Percentiles rank a stretch among this genome's conserved stretches.
Conservation (phyloP, 441 rosid species). For the Monsonia emarginata region DNA sequence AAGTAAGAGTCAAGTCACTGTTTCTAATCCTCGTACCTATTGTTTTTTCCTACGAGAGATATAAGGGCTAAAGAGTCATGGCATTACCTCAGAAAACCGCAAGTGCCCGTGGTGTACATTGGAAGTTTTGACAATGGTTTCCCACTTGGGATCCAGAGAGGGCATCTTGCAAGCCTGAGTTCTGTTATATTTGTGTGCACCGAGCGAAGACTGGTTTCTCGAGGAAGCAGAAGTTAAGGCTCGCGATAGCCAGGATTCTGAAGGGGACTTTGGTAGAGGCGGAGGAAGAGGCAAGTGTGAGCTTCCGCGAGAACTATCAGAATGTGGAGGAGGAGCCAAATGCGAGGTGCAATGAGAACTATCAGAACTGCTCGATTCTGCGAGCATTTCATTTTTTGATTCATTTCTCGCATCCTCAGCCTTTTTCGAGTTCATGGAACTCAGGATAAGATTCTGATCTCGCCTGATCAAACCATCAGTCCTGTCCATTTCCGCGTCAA, state of each 20-base stretch:
- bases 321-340: too few species aligned
- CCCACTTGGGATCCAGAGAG: slow-evolving; percentile 49
- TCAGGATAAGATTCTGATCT: slow-evolving; percentile 18
- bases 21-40: too few species aligned
- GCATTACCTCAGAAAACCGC: slow-evolving; percentile 58
- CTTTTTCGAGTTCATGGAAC: slow-evolving; percentile 13
- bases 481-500: slow-evolving; percentile 7
- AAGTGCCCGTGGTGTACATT: slow-evolving; percentile 40
- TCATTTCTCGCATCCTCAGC: slow-evolving; percentile 18
- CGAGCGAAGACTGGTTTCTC: slow-evolving; percentile 33
- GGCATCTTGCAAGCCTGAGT: slow-evolving; percentile 21
- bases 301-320: slow-evolving; percentile 23
- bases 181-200: slow-evolving; percentile 20
- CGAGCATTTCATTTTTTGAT: too few species aligned
- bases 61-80: neutral
- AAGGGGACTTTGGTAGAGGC: slow-evolving; percentile 72
- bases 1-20: too few species aligned
- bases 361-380: too few species aligned
- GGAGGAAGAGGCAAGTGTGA: slow-evolving; percentile 39
- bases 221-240: slow-evolving; percentile 48
- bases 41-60: too few species aligned
- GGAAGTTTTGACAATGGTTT: slow-evolving; percentile 57
- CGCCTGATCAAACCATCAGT: slow-evolving; percentile 10
- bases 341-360: too few species aligned
- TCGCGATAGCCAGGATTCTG: slow-evolving; percentile 78